Conservation (phyloP, 805 yeast genomes). For the Spencermartinsiella europaea region DNA sequence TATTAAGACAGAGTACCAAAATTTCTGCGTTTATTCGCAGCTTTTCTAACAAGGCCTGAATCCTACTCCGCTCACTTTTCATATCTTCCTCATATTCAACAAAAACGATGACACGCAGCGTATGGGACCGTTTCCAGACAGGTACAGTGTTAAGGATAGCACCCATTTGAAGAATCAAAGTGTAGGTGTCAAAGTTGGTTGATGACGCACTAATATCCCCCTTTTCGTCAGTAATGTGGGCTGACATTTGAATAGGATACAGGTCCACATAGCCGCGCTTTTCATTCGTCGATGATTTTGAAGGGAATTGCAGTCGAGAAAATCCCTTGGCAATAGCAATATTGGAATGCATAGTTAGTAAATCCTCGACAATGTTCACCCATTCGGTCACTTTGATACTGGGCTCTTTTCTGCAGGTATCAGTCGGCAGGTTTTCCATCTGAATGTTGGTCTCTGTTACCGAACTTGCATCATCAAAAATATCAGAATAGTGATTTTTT, state of each 20-base stretch:
- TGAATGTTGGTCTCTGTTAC: constrained; percentile 24
- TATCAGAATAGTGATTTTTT: constrained; percentile 25
- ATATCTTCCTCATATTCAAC: constrained; percentile 74
- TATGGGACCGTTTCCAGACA: constrained; percentile 78
- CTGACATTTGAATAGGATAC: constrained; percentile 96
- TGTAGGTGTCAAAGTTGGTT: constrained; percentile 93
- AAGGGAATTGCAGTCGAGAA: constrained; percentile 59
- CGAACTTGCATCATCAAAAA: background rate
- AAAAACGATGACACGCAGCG: constrained; percentile 77
- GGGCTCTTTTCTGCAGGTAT: constrained; percentile 63
- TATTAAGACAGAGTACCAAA: constrained; percentile 61
- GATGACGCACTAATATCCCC: constrained; percentile 55
- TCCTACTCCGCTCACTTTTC: constrained; percentile 60
- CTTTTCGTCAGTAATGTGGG: constrained; percentile 59
- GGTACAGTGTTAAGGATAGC: constrained; percentile 91
- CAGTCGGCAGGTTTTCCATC: constrained; percentile 65
- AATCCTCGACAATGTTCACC: constrained; percentile 90
- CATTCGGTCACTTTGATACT: constrained; percentile 72
- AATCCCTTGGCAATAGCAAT: constrained; percentile 94
- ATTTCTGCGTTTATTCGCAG: constrained; percentile 80
- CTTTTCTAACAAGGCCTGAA: constrained; percentile 59
- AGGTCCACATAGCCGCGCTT: constrained; percentile 62
- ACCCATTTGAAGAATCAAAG: constrained; percentile 87
- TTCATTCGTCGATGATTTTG: constrained; percentile 24
- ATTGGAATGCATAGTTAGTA: constrained; percentile 80